phyloP scores from a whole-genome alignment of 192 early-diverging fungal species.

The Coemansia erecta region DNA sequence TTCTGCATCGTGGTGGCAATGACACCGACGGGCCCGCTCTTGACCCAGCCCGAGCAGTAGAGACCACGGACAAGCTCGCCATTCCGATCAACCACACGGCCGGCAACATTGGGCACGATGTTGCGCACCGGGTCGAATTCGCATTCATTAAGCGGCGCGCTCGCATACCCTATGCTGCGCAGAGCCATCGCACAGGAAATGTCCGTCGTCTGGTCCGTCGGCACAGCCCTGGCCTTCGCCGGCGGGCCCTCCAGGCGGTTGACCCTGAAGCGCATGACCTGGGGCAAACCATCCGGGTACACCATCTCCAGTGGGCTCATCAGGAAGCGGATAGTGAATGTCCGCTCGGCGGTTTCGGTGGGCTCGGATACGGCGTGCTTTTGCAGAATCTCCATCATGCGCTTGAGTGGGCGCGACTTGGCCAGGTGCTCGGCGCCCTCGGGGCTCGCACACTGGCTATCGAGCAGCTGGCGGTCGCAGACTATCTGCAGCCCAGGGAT shows the following conservation, averaged over 20 bases:
- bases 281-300: constrained; percentile 11
- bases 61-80: constrained; percentile 60
- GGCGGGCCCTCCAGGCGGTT: constrained; percentile 69
- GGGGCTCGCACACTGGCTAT: constrained; percentile 50
- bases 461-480: constrained; percentile 62
- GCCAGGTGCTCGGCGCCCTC: constrained; percentile 33
- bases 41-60: constrained; percentile 94
- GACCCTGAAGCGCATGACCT: constrained; percentile 53
- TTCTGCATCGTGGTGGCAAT: constrained; percentile 95
- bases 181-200: constrained; percentile 69
- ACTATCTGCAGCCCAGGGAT: constrained; percentile 63
- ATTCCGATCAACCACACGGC: constrained; percentile 62
- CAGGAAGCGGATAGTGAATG: constrained; percentile 73
- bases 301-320: constrained; percentile 65
- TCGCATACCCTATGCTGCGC: constrained; percentile 86
- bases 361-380: constrained; percentile 45
- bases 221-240: constrained; percentile 54
- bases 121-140: constrained; percentile 73
- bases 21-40: constrained; percentile 88
- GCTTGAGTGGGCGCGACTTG: constrained; percentile 67
- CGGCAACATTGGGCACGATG: constrained; percentile 78
- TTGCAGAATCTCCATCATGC: constrained; percentile 80
- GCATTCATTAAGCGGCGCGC: constrained; percentile 62
- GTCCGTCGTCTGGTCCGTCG: constrained; percentile 60
- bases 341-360: constrained; percentile 31